Evolutionary conservation across 306 rosid species (phyloP), one percentile per base, ranked within the genome.

Genomic region (Rosa chinensis): DNA sequence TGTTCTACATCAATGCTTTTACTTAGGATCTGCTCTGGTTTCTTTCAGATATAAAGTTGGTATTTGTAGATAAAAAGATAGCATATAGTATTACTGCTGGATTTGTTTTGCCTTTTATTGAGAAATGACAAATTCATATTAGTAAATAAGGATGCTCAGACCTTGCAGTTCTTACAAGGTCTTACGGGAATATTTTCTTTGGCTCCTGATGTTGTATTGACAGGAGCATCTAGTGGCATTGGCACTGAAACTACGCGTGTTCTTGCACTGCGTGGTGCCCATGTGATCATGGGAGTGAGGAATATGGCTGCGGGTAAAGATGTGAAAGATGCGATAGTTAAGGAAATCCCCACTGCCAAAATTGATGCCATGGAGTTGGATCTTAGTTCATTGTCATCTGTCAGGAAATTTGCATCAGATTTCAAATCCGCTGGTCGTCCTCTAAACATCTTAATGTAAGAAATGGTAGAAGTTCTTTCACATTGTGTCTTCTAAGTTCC

Each of bases 141-240:
- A 16, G 70, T 37, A 66, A 66, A 39, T 20, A 17, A 18, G 45
- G 23, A 69, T 4, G 32, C 1, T 11, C 53, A 18, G 50, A 67
- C 10, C 9, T n/a, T 21, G 5, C 7, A 45, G 55, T n/a, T 75
- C 16, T 59, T 59, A 11, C 20, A 5, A 3, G 79, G 55, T 59
- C 44, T 45, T 79, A 70, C 21, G 20, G 28, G 40, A 23, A 5
- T 35, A 39, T 73, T 43, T 8, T 63, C 45, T 49, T 37, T 87
- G 73, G n/a, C 43, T 79, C 23, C 69, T 80, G 72, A 37, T 78
- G 78, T 77, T 66, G 37, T 67, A 4, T 28, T 83, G 61, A 79
- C 88, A 92, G 99, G 99, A 82, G 89, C 97, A 66, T 87, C 93
- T 10, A 85, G 90, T 84, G 99, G 99, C 5, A 94, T 91, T 81